These are phyloP conservation scores for Fusarium acutatum DNA, from an alignment of 2,329 filamentous ascomycete species.

Conservation along the genomic window DNA sequence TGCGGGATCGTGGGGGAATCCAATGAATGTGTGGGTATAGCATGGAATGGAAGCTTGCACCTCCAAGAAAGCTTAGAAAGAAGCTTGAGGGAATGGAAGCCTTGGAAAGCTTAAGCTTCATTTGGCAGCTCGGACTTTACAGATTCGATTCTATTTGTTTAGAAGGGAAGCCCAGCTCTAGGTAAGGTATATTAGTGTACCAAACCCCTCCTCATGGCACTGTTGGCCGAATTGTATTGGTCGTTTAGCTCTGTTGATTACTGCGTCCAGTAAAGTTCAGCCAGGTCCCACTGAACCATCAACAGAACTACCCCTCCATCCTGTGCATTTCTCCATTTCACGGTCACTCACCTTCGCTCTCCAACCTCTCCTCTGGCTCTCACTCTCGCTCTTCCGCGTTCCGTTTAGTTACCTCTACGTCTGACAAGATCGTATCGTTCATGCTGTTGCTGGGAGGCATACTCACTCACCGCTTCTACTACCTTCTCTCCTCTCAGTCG, in stretches of 20 bases:
- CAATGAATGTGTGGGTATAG: background rate
- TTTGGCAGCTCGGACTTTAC: background rate
- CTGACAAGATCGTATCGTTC: background rate
- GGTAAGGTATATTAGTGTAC: background rate
- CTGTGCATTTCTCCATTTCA: background rate
- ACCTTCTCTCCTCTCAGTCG: conserved; percentile 12
- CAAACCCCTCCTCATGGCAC: conserved; percentile 6
- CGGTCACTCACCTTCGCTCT: background rate
- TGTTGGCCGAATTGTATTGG: conserved; percentile 9
- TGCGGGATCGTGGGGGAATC: background rate
- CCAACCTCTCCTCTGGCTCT: background rate
- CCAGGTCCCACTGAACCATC: conserved; percentile 12
- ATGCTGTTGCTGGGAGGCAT: conserved; percentile 24
- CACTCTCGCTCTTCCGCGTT: background rate
- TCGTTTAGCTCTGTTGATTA: background rate
- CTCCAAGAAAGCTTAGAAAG: background rate
- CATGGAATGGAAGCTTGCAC: background rate
- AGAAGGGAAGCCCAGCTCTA: background rate
- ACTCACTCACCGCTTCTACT: conserved; percentile 10
- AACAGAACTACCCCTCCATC: conserved; percentile 21
- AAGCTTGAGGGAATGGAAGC: background rate
- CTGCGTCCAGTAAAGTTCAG: background rate
- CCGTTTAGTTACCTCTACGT: conserved; percentile 2
- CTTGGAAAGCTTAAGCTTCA: background rate
- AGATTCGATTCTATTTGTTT: background rate